Evolutionary conservation across 1,139 yeast genomes (phyloP), one percentile per base, ranked within the genome.

Genomic region (Zygotorulaspora mrakii): DNA sequence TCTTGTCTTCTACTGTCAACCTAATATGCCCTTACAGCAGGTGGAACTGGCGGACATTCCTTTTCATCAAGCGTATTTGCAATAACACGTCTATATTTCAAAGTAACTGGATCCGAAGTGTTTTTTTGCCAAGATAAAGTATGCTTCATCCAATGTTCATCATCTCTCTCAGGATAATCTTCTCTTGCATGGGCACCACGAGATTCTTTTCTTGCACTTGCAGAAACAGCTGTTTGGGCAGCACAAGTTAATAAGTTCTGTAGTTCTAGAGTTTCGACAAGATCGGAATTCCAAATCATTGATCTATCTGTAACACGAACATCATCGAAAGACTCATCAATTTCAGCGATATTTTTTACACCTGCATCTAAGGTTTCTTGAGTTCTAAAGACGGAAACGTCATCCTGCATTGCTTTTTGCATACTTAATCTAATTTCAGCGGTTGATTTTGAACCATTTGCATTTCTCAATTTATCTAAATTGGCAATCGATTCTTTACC

Each of bases 161-260:
- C 98, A 62, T 91, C 95, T 79, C 98, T 87, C 48, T 80, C 82
- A 61, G 94, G 96, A 73, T 69, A 89, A 68, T 91, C 98, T 69
- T 91, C 98, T 74, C 97, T 84, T 50, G 98, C 97, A 63, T 91
- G 98, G 39, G 98, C 98, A 73, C 98, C 98, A 76, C 98, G 87
- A 35, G 96, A 88, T 73, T 91, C 98, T 62, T 73, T 82, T 77
- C 98, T 86, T 44, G 88, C 95, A 49, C 94, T 89, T 39, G 98
- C 98, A 47, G 95, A 80, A 53, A 71, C 72, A 33, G 97, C 97
- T 40, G 97, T 89, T 74, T 91, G 98, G 54, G 85, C 81, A 49
- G 98, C 98, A 75, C 96, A 88, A 41, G 98, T 89, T 64, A 91
- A 75, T 74, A 91, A 77, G 81, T 91, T 91, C 70, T 89, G 96